Conservation (phyloP, 2,329 filamentous ascomycete genomes). For the Diaporthe ampelina region DNA sequence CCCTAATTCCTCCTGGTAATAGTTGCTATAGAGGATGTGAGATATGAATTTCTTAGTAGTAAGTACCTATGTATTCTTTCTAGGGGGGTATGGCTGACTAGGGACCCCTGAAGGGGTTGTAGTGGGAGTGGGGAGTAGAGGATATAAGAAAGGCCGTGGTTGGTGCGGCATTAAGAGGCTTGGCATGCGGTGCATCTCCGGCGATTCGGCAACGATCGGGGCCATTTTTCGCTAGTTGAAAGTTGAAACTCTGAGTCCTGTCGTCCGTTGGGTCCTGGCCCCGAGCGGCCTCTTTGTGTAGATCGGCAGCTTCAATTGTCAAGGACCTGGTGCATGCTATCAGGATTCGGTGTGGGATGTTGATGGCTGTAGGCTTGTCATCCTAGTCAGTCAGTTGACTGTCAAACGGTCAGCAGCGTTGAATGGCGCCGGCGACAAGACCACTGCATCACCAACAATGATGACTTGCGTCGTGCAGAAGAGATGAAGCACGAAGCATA, state of each 20-base stretch:
- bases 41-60: too few relatives aligned
- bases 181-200: slow-evolving; percentile 25
- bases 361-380: background rate
- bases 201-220: slow-evolving; percentile 25
- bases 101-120: too few relatives aligned
- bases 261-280: background rate
- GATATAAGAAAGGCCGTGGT: background rate
- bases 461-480: slow-evolving; percentile 21
- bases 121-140: too few relatives aligned
- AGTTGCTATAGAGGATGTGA: too few relatives aligned
- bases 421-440: background rate
- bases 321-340: background rate
- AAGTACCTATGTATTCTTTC: too few relatives aligned
- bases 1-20: too few relatives aligned
- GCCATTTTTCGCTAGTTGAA: slow-evolving; percentile 1
- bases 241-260: slow-evolving; percentile 1
- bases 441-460: background rate
- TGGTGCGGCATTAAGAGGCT: background rate
- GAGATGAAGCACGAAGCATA: background rate
- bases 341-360: background rate
- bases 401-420: background rate
- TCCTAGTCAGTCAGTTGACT: background rate
- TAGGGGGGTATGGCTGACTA: too few relatives aligned
- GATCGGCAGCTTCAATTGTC: slow-evolving; percentile 8
- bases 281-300: background rate